These are phyloP conservation scores for Suillus subaureus DNA, from an alignment of 768 basidiomycete genomes.

Conservation along the genomic window DNA sequence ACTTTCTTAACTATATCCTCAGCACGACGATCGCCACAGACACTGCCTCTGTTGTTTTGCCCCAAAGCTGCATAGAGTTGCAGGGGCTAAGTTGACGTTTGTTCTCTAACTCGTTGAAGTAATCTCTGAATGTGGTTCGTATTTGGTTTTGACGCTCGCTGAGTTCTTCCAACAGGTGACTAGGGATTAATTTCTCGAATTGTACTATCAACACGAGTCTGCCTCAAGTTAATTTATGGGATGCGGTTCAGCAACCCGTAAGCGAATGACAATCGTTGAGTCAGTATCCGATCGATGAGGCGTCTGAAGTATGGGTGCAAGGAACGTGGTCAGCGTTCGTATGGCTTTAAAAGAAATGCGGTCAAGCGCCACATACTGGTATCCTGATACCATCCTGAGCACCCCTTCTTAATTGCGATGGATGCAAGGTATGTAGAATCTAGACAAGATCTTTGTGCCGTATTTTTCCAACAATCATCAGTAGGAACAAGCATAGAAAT, in stretches of 20 bases:
- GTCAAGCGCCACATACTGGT: too few relatives aligned
- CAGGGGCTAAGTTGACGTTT: background rate
- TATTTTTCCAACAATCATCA: background rate
- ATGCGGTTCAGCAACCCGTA: background rate
- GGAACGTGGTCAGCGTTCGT: too few relatives aligned
- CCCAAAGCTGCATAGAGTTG: background rate
- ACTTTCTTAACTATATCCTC: background rate
- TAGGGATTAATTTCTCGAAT: background rate
- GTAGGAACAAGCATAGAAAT: slow-evolving; percentile 23
- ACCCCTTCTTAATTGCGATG: too few relatives aligned
- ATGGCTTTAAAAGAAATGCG: too few relatives aligned
- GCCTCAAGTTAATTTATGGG: background rate
- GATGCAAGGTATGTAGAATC: too few relatives aligned
- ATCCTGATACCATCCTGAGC: too few relatives aligned
- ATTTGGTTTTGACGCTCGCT: background rate
- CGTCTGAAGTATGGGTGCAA: background rate
- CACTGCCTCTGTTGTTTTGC: background rate
- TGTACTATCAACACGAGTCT: background rate
- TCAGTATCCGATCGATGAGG: background rate
- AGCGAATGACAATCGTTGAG: background rate
- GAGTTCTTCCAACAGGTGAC: background rate
- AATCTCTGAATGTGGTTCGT: background rate
- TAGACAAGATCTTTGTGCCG: too few relatives aligned
- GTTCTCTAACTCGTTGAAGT: background rate
- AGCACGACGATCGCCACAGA: background rate